phyloP scores from a whole-genome alignment of 345 rosid genomes.

The Turritis glabra region DNA sequence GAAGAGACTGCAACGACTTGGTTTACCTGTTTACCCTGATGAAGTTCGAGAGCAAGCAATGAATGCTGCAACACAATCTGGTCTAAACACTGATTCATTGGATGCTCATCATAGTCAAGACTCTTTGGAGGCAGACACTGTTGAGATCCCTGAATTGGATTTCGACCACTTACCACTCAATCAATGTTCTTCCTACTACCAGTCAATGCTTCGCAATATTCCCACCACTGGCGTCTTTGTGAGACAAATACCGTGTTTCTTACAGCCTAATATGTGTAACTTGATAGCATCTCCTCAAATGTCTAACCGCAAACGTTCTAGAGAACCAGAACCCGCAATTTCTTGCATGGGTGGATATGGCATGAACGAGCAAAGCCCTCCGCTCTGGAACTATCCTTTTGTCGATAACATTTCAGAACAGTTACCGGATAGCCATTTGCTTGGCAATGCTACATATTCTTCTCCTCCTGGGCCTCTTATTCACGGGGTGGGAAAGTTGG shows the following conservation, averaged over 20 bases:
- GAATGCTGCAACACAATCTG: constrained; percentile 43
- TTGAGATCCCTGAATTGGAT: constrained; percentile 53
- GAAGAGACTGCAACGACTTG: constrained; percentile 58
- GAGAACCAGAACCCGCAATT: background rate
- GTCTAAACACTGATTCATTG: constrained; percentile 28
- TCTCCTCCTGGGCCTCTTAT: constrained; percentile 52
- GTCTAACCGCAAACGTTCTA: constrained; percentile 7
- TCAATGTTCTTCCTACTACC: background rate
- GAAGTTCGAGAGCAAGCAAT: constrained; percentile 45
- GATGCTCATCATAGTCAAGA: constrained; percentile 42
- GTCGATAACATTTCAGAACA: constrained; percentile 27
- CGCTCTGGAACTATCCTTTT: constrained; percentile 20
- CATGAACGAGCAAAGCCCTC: constrained; percentile 10
- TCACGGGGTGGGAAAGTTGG: constrained; percentile 48
- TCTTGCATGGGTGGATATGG: background rate
- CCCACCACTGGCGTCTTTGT: background rate
- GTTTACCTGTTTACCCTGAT: constrained; percentile 63
- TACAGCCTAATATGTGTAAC: constrained; percentile 22
- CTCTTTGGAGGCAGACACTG: constrained; percentile 37
- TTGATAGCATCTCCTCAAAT: constrained; percentile 8
- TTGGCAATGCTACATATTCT: constrained; percentile 42
- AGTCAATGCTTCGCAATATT: constrained; percentile 11
- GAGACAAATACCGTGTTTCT: background rate
- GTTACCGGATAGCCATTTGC: constrained; percentile 42
- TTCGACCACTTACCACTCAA: constrained; percentile 46